Conservation (phyloP, 2,329 filamentous ascomycete genomes). For the Fusarium sp. region DNA sequence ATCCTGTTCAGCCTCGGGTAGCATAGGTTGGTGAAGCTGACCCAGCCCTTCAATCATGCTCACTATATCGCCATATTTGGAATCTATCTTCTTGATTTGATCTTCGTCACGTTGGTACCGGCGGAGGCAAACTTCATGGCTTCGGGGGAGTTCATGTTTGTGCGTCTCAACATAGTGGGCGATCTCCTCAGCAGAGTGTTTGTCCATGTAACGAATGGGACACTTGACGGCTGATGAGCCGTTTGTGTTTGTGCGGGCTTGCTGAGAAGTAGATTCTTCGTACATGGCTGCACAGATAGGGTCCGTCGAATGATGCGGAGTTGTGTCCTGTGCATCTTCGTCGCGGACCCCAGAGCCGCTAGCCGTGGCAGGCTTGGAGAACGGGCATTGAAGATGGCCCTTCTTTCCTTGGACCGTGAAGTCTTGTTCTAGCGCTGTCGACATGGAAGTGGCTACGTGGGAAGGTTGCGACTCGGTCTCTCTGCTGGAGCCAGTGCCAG, state of each 20-base stretch:
- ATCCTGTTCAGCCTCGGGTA: constrained; percentile 67
- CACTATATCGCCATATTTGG: constrained; percentile 90
- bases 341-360: constrained; percentile 40
- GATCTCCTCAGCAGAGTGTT: constrained; percentile 92
- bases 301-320: constrained; percentile 62
- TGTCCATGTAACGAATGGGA: constrained; percentile 90
- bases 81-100: constrained; percentile 87
- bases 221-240: constrained; percentile 72
- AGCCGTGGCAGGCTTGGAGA: constrained; percentile 60
- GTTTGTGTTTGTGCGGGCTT: constrained; percentile 58
- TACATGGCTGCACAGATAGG: constrained; percentile 72
- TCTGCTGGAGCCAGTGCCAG: constrained; percentile 58
- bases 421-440: constrained; percentile 81
- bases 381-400: constrained; percentile 83
- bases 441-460: constrained; percentile 64
- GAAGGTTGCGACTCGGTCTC: constrained; percentile 56
- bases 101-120: constrained; percentile 88
- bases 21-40: constrained; percentile 85
- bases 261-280: constrained; percentile 66
- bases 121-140: constrained; percentile 90
- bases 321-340: constrained; percentile 47
- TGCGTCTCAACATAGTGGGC: constrained; percentile 94
- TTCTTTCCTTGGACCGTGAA: constrained; percentile 88
- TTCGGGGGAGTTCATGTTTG: constrained; percentile 93
- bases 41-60: constrained; percentile 95